Conservation (phyloP, 495 filamentous ascomycete genomes). For the Diplogelasinospora grovesii region DNA sequence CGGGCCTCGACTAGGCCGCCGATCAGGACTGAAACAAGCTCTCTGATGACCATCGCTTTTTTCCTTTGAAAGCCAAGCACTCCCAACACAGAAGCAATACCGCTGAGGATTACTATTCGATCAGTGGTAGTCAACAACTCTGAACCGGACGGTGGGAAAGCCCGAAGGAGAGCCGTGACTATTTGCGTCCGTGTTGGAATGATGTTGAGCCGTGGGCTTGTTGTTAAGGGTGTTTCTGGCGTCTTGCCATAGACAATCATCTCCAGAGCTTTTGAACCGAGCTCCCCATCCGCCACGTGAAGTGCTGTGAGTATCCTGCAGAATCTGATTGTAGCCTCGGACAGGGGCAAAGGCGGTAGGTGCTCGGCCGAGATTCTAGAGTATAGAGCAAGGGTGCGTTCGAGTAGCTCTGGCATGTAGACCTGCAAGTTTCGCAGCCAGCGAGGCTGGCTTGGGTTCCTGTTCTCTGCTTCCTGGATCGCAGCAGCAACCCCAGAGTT, state of each 20-base stretch:
- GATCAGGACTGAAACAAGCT: slow-evolving; percentile 75
- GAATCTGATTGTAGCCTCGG: slow-evolving; percentile 75
- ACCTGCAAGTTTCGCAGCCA: slow-evolving; percentile 37
- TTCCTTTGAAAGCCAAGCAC: slow-evolving; percentile 72
- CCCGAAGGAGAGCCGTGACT: slow-evolving; percentile 60
- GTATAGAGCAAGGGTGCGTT: slow-evolving; percentile 79
- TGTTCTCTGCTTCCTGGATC: slow-evolving; percentile 37
- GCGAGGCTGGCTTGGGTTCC: slow-evolving; percentile 33
- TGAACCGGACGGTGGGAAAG: slow-evolving; percentile 56
- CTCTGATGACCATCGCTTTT: slow-evolving; percentile 78
- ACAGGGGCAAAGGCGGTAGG: slow-evolving; percentile 71
- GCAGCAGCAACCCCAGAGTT: slow-evolving; percentile 37
- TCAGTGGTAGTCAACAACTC: slow-evolving; percentile 65
- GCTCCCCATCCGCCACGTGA: slow-evolving; percentile 58
- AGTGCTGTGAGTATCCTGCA: slow-evolving; percentile 65
- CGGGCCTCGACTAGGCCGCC: slow-evolving; percentile 85
- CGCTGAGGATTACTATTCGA: slow-evolving; percentile 68
- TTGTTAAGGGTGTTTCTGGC: slow-evolving; percentile 29
- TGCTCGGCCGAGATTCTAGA: slow-evolving; percentile 73
- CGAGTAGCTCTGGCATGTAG: slow-evolving; percentile 52
- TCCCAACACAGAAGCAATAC: slow-evolving; percentile 76
- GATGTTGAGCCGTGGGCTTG: slow-evolving; percentile 41
- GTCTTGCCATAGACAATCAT: slow-evolving; percentile 50
- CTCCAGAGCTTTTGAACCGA: slow-evolving; percentile 61
- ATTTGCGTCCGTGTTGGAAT: slow-evolving; percentile 59